Percentiles rank a stretch among this genome's conserved stretches.
These are phyloP conservation scores for Magnusiomyces sp. DNA, from an alignment of 1,139 yeast genomes.

Conservation along the genomic window DNA sequence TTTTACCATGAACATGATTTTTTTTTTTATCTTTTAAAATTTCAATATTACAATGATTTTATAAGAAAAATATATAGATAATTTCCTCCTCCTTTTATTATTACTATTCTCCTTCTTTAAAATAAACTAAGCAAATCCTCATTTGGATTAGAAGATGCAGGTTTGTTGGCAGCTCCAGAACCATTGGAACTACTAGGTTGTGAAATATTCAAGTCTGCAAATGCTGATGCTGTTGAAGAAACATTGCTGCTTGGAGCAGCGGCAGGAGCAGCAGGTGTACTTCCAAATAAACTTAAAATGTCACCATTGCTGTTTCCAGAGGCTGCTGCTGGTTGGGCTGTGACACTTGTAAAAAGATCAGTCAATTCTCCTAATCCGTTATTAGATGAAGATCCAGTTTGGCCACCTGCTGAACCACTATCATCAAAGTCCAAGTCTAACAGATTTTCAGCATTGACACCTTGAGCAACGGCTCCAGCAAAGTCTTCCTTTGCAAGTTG, in stretches of 20 bases:
- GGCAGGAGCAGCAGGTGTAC: conserved; percentile 24
- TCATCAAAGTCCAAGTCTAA: conserved; percentile 69
- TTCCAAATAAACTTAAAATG: conserved; percentile 39
- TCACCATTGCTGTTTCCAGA: conserved; percentile 32
- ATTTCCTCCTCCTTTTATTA: neutral
- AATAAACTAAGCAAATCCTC: conserved; percentile 54
- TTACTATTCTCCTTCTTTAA: conserved; percentile 21
- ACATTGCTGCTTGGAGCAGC: conserved; percentile 15
- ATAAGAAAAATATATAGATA: conserved; percentile 2
- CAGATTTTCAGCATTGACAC: conserved; percentile 63
- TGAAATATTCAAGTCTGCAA: conserved; percentile 22
- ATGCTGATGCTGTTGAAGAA: conserved; percentile 13
- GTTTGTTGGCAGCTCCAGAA: conserved; percentile 13
- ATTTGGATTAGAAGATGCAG: conserved; percentile 27
- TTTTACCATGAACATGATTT: neutral
- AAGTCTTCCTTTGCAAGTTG: conserved; percentile 73
- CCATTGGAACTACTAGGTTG: conserved; percentile 11
- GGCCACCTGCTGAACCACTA: conserved; percentile 21
- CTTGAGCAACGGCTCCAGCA: conserved; percentile 41
- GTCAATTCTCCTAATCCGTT: conserved; percentile 28
- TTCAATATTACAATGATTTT: neutral
- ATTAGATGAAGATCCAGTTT: conserved; percentile 17
- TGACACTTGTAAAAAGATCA: conserved; percentile 24
- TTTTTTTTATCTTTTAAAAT: neutral
- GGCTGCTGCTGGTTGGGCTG: conserved; percentile 18